Base-by-base conservation (phyloP, 345 rosid species). In the Moricandia moricandioides region DNA sequence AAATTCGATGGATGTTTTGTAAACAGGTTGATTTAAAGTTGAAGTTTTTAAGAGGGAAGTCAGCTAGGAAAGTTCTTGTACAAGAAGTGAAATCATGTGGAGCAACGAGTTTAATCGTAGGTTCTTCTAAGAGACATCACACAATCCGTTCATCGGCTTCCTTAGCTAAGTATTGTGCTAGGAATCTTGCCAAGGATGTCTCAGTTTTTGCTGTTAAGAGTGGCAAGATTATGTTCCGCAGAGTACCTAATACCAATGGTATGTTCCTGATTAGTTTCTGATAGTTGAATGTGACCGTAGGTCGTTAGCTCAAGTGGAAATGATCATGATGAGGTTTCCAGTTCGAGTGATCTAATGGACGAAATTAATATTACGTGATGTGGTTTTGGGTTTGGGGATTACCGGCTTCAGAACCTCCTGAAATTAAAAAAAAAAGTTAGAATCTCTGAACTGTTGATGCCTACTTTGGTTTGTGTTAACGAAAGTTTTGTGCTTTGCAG, bases 11-110 rank as follows among this genome's bases (percentile, higher is more conserved):
- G 12, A 5, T n/a, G 8, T 27, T 63, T 47, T 29, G 37, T 56
- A 65, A 54, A 24, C 82, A 94, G 98, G 93, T 94, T 8, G 93
- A 94, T 84, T 91, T 94, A 84, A 94, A 94, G 85, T 62, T 94
- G 17, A 90, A 91, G 83, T 85, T 94, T 31, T 86, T 92, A 63
- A 85, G 90, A 81, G 98, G 98, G 47, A 71, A 80, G 55, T 87
- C 96, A 5, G 89, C 77, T 33, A 80, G 72, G 79, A 88, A 89
- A 75, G 78, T 85, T 66, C 76, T 94, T 57, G 95, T 91, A 3
- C 86, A 83, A 70, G 98, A 94, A 82, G 95, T 89, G 34, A 89
- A 85, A 70, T 74, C 86, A 1, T 82, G 51, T 30, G 81, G 85
- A 60, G 88, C 88, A 1, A 83, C 88, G 16, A 87, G 86, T 84